A percentile compares a stretch with the other conserved stretches of the same genome.
Conservation (phyloP, 1,284 basidiomycete genomes). For the Apiotrichum montevideense region DNA sequence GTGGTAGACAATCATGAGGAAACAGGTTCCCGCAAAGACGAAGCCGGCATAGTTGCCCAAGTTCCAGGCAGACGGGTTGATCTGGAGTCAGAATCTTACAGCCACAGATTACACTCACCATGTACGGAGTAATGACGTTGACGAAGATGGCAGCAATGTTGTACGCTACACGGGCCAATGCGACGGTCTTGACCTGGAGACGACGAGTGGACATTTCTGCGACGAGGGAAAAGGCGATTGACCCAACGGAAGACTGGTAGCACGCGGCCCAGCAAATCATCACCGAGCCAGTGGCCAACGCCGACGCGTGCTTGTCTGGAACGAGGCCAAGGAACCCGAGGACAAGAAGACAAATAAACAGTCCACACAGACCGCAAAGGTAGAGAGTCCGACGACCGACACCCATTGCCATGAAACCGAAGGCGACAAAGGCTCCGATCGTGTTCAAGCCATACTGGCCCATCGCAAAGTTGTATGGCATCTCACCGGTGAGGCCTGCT, state of each 20-base stretch:
- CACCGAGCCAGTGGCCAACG: conserved; percentile 47
- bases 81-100: no score
- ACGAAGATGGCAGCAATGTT: conserved; percentile 46
- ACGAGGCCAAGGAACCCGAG: conserved; percentile 50
- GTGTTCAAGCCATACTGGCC: conserved; percentile 38
- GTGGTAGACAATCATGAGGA: conserved; percentile 32
- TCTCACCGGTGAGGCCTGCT: conserved; percentile 44
- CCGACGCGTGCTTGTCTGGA: conserved; percentile 24
- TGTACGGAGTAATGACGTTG: conserved; percentile 47
- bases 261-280: conserved; percentile 48
- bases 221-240: conserved; percentile 43
- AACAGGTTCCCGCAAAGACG: conserved; percentile 28
- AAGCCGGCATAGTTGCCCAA: conserved; percentile 37
- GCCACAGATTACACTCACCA: conserved; percentile 31
- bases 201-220: conserved; percentile 50
- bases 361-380: conserved; percentile 46
- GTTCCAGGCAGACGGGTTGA: conserved; percentile 10
- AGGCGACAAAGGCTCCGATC: conserved; percentile 37
- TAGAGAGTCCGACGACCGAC: conserved; percentile 49
- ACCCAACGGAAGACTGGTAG: conserved; percentile 44
- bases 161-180: conserved; percentile 48
- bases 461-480: conserved; percentile 47
- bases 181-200: conserved; percentile 52
- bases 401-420: conserved; percentile 43
- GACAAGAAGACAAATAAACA: conserved; percentile 30